A percentile compares a stretch with the other conserved stretches of the same genome.
Evolutionary conservation across 2,329 filamentous ascomycete species (phyloP).

Genomic region (Colletotrichum sp.): DNA sequence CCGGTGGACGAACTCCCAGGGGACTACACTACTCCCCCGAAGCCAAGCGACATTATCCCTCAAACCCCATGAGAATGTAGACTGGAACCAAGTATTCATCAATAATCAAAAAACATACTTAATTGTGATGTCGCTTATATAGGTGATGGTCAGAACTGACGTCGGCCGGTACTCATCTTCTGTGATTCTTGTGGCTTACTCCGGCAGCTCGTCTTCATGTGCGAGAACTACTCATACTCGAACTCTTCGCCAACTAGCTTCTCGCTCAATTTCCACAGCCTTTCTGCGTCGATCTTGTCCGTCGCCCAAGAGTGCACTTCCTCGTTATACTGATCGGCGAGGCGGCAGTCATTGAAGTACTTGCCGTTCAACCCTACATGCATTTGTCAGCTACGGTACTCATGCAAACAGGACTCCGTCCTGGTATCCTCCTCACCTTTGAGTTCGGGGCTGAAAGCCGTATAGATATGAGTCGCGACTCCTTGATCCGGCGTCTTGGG

Average conservation of each 20-base stretch:
- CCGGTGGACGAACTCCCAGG: neutral
- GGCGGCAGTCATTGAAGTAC: conserved; percentile 32
- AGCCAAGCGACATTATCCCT: neutral
- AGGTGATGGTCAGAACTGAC: neutral
- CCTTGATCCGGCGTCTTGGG: conserved; percentile 33
- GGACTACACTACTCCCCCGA: neutral
- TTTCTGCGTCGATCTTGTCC: conserved; percentile 30
- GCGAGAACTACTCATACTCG: conserved; percentile 14
- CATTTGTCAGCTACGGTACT: neutral
- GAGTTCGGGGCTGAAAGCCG: conserved; percentile 32
- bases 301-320: conserved; percentile 31
- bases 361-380: conserved; percentile 25
- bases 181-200: neutral
- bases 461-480: conserved; percentile 31
- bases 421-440: neutral
- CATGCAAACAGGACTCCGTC: neutral
- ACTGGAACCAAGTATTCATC: neutral
- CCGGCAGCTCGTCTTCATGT: neutral
- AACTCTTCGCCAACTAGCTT: conserved; percentile 36
- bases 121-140: neutral
- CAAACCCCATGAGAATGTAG: neutral
- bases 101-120: neutral
- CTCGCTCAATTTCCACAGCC: conserved; percentile 38
- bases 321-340: conserved; percentile 27
- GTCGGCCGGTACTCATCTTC: neutral